Evolutionary conservation across 2,329 filamentous ascomycete genomes (phyloP).

Genomic region (Phialophora verrucosa): DNA sequence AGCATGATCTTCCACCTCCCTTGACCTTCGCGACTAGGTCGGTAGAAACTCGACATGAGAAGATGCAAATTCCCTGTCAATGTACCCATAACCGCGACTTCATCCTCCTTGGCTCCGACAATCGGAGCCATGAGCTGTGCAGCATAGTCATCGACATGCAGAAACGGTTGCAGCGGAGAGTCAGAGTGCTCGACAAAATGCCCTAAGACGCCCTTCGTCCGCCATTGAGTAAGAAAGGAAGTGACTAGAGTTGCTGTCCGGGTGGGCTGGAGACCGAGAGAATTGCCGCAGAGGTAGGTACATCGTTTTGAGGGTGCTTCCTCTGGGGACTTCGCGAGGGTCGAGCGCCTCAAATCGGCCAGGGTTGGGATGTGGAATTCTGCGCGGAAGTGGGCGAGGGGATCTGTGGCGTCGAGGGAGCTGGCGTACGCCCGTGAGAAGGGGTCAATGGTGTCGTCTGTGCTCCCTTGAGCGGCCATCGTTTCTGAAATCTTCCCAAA

Average conservation of each 20-base stretch:
- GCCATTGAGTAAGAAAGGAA: slow-evolving; percentile 81
- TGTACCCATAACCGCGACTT: slow-evolving; percentile 88
- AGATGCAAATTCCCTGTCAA: slow-evolving; percentile 82
- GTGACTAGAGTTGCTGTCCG: slow-evolving; percentile 69
- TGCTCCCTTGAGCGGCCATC: not conserved
- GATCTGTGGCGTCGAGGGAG: slow-evolving; percentile 65
- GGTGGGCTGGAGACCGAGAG: slow-evolving; percentile 80
- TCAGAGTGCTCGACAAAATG: slow-evolving; percentile 75
- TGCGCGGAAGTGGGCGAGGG: slow-evolving; percentile 65
- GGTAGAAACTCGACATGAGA: slow-evolving; percentile 83
- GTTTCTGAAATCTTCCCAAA: not conserved
- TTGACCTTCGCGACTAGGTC: slow-evolving; percentile 61
- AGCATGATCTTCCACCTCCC: slow-evolving; percentile 76
- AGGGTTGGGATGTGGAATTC: slow-evolving; percentile 81
- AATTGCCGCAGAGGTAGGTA: slow-evolving; percentile 90
- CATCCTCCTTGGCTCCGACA: slow-evolving; percentile 72
- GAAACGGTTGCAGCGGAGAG: slow-evolving; percentile 72
- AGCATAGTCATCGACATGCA: slow-evolving; percentile 78
- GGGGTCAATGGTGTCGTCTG: not conserved
- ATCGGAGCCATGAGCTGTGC: slow-evolving; percentile 72
- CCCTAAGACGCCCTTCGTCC: slow-evolving; percentile 79
- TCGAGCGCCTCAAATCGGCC: slow-evolving; percentile 69
- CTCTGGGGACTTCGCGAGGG: slow-evolving; percentile 51
- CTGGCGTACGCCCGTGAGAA: slow-evolving; percentile 48
- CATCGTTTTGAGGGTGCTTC: slow-evolving; percentile 47